Evolutionary conservation across 1,139 yeast species (phyloP).

Genomic region (Blastobotrys capitulatus): DNA sequence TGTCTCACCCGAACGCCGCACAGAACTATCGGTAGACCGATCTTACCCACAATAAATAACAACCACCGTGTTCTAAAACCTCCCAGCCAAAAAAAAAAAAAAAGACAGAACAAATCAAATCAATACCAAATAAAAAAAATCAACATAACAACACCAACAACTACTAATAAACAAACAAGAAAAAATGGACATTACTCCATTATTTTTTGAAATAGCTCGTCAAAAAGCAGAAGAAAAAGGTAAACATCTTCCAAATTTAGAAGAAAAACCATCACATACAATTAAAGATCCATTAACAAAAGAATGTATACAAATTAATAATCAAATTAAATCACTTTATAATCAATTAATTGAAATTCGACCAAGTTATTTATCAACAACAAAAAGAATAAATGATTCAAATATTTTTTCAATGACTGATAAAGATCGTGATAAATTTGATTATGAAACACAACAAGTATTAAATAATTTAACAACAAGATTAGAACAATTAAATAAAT

Average conservation of each 20-base stretch:
- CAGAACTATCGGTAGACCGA: no score
- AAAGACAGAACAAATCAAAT: no score
- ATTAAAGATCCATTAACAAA: constrained; percentile 23
- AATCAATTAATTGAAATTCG: constrained; percentile 25
- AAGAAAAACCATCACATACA: neutral
- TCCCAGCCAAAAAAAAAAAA: no score
- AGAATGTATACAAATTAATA: constrained; percentile 24
- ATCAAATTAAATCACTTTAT: constrained; percentile 21
- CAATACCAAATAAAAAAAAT: no score
- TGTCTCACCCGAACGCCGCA: no score
- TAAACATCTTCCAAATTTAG: neutral
- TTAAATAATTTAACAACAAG: constrained; percentile 34
- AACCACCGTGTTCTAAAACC: no score
- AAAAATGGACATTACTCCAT: constrained; percentile 20
- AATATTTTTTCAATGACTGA: constrained; percentile 29
- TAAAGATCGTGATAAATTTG: constrained; percentile 38
- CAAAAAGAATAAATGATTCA: constrained; percentile 11
- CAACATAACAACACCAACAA: no score
- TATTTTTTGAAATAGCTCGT: constrained; percentile 23
- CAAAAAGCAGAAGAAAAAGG: constrained; percentile 19
- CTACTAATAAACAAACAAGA: neutral
- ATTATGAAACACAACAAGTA: constrained; percentile 35
- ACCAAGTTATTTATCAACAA: constrained; percentile 30
- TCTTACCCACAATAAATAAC: no score
- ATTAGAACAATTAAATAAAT: constrained; percentile 34